Evolutionary conservation across 345 rosid species (phyloP).

Genomic region (Rhizophora mangle): DNA sequence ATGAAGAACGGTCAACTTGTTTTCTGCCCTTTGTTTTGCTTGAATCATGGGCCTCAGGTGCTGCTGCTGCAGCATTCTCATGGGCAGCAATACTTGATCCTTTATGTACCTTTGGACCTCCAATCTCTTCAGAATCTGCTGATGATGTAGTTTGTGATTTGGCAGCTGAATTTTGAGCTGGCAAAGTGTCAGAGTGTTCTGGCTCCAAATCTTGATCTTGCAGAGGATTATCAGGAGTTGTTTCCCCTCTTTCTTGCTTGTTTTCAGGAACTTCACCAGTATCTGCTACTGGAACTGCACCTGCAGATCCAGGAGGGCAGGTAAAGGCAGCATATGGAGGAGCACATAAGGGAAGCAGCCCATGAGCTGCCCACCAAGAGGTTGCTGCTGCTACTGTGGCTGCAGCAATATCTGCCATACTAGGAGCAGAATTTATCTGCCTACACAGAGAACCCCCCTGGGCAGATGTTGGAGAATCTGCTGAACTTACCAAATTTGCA

Average conservation of each 20-base stretch:
- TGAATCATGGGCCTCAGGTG: slow-evolving; percentile 47
- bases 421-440: slow-evolving; percentile 50
- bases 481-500: slow-evolving; percentile 47
- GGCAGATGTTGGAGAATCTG: slow-evolving; percentile 44
- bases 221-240: slow-evolving; percentile 29
- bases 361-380: slow-evolving; percentile 99
- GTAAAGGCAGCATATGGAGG: slow-evolving; percentile 56
- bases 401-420: slow-evolving; percentile 72
- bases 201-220: slow-evolving; percentile 41
- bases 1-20: slow-evolving; percentile 80
- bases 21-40: slow-evolving; percentile 56
- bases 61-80: slow-evolving; percentile 37
- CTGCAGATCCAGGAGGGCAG: slow-evolving; percentile 46
- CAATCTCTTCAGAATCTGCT: slow-evolving; percentile 57
- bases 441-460: slow-evolving; percentile 40
- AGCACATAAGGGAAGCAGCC: slow-evolving; percentile 73
- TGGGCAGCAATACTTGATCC: slow-evolving; percentile 33
- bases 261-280: slow-evolving; percentile 32
- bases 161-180: slow-evolving; percentile 51
- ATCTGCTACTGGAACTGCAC: slow-evolving; percentile 41
- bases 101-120: slow-evolving; percentile 35
- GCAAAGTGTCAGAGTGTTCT: slow-evolving; percentile 49
- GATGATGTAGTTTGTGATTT: slow-evolving; percentile 46
- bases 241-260: slow-evolving; percentile 34
- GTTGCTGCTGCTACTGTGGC: slow-evolving; percentile 96